These are phyloP conservation scores for Rhododendron vialii DNA, from an alignment of 148 eudicot genomes.

Conservation along the genomic window DNA sequence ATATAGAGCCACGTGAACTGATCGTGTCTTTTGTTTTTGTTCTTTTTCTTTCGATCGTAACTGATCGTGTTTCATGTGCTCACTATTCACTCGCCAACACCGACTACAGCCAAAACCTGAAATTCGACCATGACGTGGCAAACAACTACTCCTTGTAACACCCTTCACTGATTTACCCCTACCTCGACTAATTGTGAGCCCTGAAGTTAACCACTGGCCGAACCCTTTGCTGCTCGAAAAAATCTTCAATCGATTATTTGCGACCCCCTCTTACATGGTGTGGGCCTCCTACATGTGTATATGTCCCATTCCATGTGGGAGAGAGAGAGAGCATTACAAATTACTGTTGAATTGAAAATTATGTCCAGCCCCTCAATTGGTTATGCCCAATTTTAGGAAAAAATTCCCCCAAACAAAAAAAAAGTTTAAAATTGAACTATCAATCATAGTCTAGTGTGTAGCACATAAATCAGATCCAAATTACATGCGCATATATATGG, in stretches of 20 bases:
- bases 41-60: too few relatives aligned
- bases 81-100: background rate
- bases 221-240: too few relatives aligned
- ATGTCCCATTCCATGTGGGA: too few relatives aligned
- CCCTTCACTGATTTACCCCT: background rate
- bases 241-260: too few relatives aligned
- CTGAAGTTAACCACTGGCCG: too few relatives aligned
- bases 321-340: too few relatives aligned
- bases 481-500: background rate
- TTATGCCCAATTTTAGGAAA: background rate
- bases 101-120: background rate
- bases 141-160: background rate
- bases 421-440: background rate
- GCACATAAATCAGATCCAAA: background rate
- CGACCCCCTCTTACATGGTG: too few relatives aligned
- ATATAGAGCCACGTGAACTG: background rate
- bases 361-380: background rate
- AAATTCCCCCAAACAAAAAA: background rate
- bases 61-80: background rate
- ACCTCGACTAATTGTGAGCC: too few relatives aligned
- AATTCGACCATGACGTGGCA: background rate
- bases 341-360: too few relatives aligned
- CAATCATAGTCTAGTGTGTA: background rate
- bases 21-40: too few relatives aligned
- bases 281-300: too few relatives aligned